Percentiles rank a stretch among this genome's conserved stretches.
Conservation (phyloP, 75 land plant species). For the Larix kaempferi region DNA sequence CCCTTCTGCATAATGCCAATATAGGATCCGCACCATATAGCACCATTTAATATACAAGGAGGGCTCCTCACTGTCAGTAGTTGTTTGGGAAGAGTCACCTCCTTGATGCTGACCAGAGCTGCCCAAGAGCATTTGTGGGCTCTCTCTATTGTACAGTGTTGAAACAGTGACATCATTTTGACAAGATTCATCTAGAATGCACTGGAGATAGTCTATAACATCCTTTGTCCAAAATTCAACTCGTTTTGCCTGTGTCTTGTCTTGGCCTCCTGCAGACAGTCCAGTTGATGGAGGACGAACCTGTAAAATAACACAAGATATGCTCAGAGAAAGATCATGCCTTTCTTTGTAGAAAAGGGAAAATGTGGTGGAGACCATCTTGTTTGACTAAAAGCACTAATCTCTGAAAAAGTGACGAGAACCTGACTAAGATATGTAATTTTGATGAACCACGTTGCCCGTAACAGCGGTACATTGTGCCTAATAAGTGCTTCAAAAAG, state of each 20-base stretch:
- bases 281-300: slow-evolving; percentile 52
- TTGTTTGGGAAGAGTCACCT: slow-evolving; percentile 26
- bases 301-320: slow-evolving; percentile 35
- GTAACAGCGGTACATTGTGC: slow-evolving; percentile 83
- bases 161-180: slow-evolving; percentile 35
- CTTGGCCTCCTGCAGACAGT: slow-evolving; percentile 60
- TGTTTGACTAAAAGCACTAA: background rate
- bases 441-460: slow-evolving; percentile 98
- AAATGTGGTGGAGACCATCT: background rate
- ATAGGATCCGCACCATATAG: slow-evolving; percentile 77
- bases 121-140: slow-evolving; percentile 29
- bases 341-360: background rate
- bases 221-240: slow-evolving; percentile 91
- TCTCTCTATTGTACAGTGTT: slow-evolving; percentile 26
- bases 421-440: slow-evolving; percentile 96
- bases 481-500: slow-evolving; percentile 90
- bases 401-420: background rate
- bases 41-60: slow-evolving; percentile 80
- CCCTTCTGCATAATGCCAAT: slow-evolving; percentile 88
- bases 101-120: slow-evolving; percentile 38
- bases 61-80: slow-evolving; percentile 52
- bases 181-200: slow-evolving; percentile 68
- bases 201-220: slow-evolving; percentile 71
- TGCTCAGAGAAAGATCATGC: background rate
- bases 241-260: slow-evolving; percentile 70